A percentile compares a stretch with the other conserved stretches of the same genome.
Evolutionary conservation across 139 green algal genomes (phyloP).

Genomic region (Micromonas commoda): DNA sequence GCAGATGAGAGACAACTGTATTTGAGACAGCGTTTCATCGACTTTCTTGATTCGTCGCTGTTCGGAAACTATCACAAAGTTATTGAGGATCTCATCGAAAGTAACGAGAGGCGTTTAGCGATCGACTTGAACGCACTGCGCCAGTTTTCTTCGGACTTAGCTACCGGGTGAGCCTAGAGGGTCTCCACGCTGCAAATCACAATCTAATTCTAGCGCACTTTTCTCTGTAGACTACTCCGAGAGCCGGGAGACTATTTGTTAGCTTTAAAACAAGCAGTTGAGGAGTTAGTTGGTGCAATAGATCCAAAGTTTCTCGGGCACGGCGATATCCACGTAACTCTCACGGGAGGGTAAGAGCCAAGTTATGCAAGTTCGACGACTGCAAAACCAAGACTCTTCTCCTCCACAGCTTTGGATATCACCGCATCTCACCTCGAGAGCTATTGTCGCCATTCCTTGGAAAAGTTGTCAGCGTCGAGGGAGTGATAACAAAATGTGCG

Average conservation of each 20-base stretch:
- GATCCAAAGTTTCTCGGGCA: conserved; percentile 37
- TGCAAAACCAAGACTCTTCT: conserved; percentile 53
- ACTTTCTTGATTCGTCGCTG: neutral
- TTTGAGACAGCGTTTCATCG: neutral
- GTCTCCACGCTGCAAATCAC: too few species aligned
- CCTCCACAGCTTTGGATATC: conserved; percentile 67
- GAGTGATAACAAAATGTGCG: conserved; percentile 87
- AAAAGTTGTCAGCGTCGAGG: conserved; percentile 81
- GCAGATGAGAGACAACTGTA: neutral
- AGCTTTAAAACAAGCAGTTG: conserved; percentile 80
- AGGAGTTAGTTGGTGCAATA: conserved; percentile 52
- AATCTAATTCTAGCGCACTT: neutral
- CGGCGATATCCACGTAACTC: neutral
- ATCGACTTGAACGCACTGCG: neutral
- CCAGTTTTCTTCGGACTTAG: neutral
- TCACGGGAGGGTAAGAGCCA: conserved; percentile 18
- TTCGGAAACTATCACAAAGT: neutral
- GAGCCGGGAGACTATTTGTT: conserved; percentile 67
- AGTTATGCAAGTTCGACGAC: conserved; percentile 38
- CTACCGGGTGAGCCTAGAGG: neutral
- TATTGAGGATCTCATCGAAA: conserved; percentile 1
- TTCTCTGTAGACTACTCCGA: conserved; percentile 49
- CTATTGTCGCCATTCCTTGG: conserved; percentile 67
- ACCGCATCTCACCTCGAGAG: conserved; percentile 73
- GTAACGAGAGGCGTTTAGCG: neutral